Evolutionary conservation across 2,329 filamentous ascomycete genomes (phyloP).

Genomic region (Chaetoscypha palmicola): DNA sequence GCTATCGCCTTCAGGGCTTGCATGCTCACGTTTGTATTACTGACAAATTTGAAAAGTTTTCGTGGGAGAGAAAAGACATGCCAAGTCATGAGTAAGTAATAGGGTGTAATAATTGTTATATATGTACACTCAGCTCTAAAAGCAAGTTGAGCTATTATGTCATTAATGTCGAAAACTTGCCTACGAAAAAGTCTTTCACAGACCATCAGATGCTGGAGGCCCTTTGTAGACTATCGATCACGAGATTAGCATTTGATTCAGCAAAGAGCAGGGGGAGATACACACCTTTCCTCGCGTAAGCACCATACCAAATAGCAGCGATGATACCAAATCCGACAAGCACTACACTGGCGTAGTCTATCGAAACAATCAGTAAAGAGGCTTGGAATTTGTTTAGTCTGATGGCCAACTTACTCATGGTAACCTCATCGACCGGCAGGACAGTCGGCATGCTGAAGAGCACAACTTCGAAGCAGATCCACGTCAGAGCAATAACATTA

Average conservation of each 20-base stretch:
- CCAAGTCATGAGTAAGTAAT: no score
- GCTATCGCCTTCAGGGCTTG: no score
- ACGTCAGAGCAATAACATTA: constrained; percentile 51
- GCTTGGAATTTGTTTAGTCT: background rate
- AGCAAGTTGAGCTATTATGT: no score
- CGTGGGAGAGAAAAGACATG: no score
- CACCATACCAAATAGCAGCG: constrained; percentile 42
- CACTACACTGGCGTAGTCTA: constrained; percentile 39
- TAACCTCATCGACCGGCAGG: constrained; percentile 48
- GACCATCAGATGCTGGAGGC: constrained; percentile 20
- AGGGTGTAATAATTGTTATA: no score
- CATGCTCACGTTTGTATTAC: no score
- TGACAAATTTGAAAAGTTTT: no score
- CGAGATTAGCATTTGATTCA: background rate
- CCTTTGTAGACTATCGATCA: constrained; percentile 20
- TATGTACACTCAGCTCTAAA: no score
- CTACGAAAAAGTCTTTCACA: no score
- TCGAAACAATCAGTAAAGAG: background rate
- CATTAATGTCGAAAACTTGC: no score
- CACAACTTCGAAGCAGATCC: constrained; percentile 53
- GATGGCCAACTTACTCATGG: constrained; percentile 41
- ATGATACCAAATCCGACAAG: constrained; percentile 47
- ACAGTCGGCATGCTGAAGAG: constrained; percentile 58
- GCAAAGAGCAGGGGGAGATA: background rate
- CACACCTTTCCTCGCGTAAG: constrained; percentile 44